Evolutionary conservation across 805 yeast genomes (phyloP), one percentile per base, ranked within the genome.

Genomic region (Hanseniaspora singularis): DNA sequence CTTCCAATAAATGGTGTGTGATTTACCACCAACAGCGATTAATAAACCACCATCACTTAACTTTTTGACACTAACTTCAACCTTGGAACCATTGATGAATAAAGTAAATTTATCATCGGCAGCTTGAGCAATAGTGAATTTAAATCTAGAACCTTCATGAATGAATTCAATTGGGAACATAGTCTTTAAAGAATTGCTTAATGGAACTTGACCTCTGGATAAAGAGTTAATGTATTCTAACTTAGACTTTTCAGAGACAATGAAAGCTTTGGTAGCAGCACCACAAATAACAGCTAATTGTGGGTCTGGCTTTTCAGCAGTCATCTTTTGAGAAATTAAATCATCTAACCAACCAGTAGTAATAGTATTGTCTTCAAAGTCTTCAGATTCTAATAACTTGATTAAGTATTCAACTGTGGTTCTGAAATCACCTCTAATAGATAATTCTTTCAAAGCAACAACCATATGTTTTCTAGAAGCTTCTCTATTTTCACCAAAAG

Each of bases 311-410:
- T 96, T 80, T 67, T 92, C 96, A 33, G 96, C 94, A 33, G 98
- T 92, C 64, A 94, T 77, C 58, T 83, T 87, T 66, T 85, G 84
- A 51, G 94, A 72, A 58, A 92, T 92, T 59, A 92, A 76, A 66
- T 89, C 97, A 65, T 92, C 98, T 60, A 92, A 77, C 99, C 99
- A 92, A 49, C 97, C 97, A 50, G 99, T 92, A 50, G 98, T 92
- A 59, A 92, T 89, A 40, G 92, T 89, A 66, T 92, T 94, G 50
- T 81, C 87, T 67, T 87, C 96, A 57, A 92, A 92, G 62, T 83
- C 98, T 47, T 95, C 92, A 20, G 98, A 88, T 68, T 92, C 97
- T 58, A 92, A 73, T 55, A 92, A 73, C 64, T 89, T 89, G 66
- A 94, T 92, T 60, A 92, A 74, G 62, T 92, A 92, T 67, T 92